phyloP scores from a whole-genome alignment of 2,329 filamentous ascomycete genomes.

The Ophiostoma australiae region DNA sequence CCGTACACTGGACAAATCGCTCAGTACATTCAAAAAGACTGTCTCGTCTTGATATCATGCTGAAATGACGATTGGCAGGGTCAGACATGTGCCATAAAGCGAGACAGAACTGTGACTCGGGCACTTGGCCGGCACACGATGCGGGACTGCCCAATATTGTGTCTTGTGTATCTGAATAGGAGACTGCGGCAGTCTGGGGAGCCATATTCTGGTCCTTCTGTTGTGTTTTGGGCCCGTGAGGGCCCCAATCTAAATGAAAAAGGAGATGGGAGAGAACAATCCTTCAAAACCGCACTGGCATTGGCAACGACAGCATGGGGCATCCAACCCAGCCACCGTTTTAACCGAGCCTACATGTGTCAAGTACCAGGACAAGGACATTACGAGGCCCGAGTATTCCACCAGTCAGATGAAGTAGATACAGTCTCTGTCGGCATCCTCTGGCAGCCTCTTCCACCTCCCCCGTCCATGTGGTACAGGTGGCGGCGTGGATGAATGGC shows the following conservation, averaged over 20 bases:
- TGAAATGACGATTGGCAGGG: not conserved
- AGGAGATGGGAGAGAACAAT: not conserved
- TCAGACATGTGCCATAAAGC: slow-evolving; percentile 3
- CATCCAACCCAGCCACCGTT: not conserved
- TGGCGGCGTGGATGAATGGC: not conserved
- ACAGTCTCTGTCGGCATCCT: not conserved
- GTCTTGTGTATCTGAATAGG: not conserved
- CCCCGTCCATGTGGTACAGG: not conserved
- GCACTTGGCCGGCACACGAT: not conserved
- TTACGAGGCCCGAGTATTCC: not conserved
- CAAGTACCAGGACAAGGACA: not conserved
- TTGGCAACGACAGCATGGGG: no score
- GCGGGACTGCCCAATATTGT: not conserved
- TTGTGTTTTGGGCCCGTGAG: no score
- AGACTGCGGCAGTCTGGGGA: not conserved
- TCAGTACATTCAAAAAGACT: not conserved
- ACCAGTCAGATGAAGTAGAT: not conserved
- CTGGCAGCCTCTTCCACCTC: not conserved
- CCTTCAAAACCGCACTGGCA: no score
- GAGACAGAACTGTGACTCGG: not conserved
- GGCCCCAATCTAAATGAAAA: no score
- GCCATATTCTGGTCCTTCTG: no score
- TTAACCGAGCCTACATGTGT: not conserved
- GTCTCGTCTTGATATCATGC: not conserved
- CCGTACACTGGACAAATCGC: not conserved